A percentile compares a stretch with the other conserved stretches of the same genome.
phyloP scores from a whole-genome alignment of 495 filamentous ascomycete species.

The Penicillium daleae region DNA sequence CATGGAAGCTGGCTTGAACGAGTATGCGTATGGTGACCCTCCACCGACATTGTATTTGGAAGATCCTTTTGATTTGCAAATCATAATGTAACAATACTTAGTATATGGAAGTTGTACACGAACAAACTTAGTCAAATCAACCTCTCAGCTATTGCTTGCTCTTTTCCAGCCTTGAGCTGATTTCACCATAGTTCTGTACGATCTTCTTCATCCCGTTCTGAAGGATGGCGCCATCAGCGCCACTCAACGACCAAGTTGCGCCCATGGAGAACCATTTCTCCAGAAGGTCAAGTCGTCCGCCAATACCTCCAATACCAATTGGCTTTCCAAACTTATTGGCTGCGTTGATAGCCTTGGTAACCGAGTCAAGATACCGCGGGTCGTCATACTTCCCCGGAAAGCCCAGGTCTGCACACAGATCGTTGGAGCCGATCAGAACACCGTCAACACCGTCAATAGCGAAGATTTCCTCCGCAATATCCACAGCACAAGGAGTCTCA shows the following conservation, averaged over 20 bases:
- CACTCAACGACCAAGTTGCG: conserved; percentile 38
- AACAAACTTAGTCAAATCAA: neutral
- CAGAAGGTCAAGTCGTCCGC: conserved; percentile 30
- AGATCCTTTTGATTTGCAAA: conserved; percentile 22
- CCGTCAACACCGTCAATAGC: conserved; percentile 36
- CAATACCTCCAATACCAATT: conserved; percentile 37
- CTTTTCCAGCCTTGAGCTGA: conserved; percentile 27
- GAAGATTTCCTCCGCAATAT: conserved; percentile 33
- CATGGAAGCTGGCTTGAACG: conserved; percentile 35
- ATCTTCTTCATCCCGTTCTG: conserved; percentile 36
- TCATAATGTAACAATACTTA: conserved; percentile 8
- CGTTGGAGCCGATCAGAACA: conserved; percentile 38
- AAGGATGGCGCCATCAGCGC: conserved; percentile 30
- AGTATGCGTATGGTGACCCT: conserved; percentile 35
- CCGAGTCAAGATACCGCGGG: conserved; percentile 21
- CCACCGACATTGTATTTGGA: conserved; percentile 16
- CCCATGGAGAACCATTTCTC: conserved; percentile 38
- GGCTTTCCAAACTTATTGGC: conserved; percentile 31
- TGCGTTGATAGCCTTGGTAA: conserved; percentile 31
- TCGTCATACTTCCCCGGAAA: conserved; percentile 37
- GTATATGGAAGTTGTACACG: neutral
- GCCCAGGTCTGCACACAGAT: conserved; percentile 34
- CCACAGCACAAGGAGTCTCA: conserved; percentile 35
- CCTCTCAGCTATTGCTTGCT: conserved; percentile 8
- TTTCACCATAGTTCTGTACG: conserved; percentile 33